Conservation (phyloP, 768 basidiomycete genomes). For the Suillus subalutaceus region DNA sequence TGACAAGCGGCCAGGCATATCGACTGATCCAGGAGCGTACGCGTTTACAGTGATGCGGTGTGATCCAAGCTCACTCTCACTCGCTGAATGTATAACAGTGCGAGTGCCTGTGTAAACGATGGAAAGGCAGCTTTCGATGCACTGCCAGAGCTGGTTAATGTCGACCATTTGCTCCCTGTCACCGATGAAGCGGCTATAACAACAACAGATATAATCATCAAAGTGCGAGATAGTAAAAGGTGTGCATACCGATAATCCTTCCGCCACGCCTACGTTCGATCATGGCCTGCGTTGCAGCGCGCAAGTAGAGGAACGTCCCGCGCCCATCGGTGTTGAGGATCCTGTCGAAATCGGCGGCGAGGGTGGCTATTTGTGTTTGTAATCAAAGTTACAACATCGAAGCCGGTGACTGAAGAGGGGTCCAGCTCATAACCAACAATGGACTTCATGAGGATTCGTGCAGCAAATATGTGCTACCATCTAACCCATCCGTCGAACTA, state of each 20-base stretch:
- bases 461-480: constrained; percentile 8
- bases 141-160: constrained; percentile 20
- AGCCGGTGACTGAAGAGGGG: too few species aligned
- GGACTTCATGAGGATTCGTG: background rate
- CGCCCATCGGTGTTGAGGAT: constrained; percentile 38
- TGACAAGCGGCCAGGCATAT: background rate
- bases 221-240: background rate
- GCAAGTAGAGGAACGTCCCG: constrained; percentile 45
- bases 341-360: constrained; percentile 32
- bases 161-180: constrained; percentile 9
- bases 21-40: constrained; percentile 19
- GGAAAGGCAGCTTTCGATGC: constrained; percentile 39
- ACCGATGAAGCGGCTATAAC: constrained; percentile 32
- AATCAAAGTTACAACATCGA: background rate
- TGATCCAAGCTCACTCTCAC: too few species aligned
- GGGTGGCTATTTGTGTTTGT: constrained; percentile 25
- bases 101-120: too few species aligned
- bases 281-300: constrained; percentile 46
- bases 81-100: too few species aligned
- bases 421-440: constrained; percentile 3
- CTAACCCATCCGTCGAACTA: background rate
- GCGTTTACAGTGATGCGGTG: too few species aligned
- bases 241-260: constrained; percentile 35
- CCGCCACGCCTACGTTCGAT: constrained; percentile 46
- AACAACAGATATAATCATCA: background rate